Base-by-base conservation (phyloP, 352 stramenopile genomes). In the Pythium chondricola region DNA sequence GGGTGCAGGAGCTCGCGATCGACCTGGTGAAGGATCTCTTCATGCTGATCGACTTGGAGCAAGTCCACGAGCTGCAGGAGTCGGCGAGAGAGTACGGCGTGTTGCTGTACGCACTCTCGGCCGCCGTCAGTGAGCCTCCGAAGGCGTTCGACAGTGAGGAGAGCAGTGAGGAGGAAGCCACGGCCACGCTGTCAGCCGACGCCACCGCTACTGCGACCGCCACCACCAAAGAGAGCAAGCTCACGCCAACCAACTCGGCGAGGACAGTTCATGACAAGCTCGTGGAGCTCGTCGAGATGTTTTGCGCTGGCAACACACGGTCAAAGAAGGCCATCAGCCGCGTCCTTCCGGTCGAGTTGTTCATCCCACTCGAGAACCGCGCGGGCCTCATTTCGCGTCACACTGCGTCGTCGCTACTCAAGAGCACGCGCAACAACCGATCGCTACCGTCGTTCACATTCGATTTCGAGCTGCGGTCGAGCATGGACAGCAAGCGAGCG, bases 11-110 rank as follows among this genome's bases (percentile, higher is more conserved):
- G 24, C 61, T 68, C 22, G 76, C 76, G 7, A 72, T 80, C 46
- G 73, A 86, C 36, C 51, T 93, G 32, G 73, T 93, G 17, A 77
- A 79, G 31, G 82, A 91, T 45, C 52, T 93, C 0, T 93, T 91
- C 48, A 63, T 71, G 14, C 68, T 77, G 31, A 77, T 83, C 35
- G 74, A 88, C 51, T 43, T 89, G 11, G 67, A 86, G 32, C 77
- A 91, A 43, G 74, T 89, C 6, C 78, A 88, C 30, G 70, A 88
- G 16, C 39, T 93, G 8, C 82, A 93, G 52, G 82, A 93, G 36
- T 74, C 79, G 2, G 82, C 79, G 29, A 56, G 82, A 39, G 79
- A 91, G 32, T 88, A 85, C 43, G 82, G 82, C 14, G 77, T 77
- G 5, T 43, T 93, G 13, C 48, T 93, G 35, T 89, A 89, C 43